A percentile compares a stretch with the other conserved stretches of the same genome.
Evolutionary conservation across 2,329 filamentous ascomycete genomes (phyloP).

Genomic region (Aspergillus brunneoviolaceus): DNA sequence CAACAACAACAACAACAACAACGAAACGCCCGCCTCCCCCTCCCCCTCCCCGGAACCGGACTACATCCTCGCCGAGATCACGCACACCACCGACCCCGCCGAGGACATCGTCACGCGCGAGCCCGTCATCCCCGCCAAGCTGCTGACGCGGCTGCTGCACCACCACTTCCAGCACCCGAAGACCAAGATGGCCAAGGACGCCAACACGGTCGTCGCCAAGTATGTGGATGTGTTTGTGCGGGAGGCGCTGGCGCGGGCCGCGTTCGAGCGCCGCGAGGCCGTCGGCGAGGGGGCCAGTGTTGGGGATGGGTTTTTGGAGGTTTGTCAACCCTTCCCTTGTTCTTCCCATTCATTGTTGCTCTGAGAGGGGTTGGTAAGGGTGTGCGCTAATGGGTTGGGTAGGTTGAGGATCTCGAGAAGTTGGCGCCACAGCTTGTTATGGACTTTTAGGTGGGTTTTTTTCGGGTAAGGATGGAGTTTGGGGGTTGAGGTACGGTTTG

Average conservation of each 20-base stretch:
- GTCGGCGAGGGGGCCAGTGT: constrained; percentile 35
- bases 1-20: constrained; percentile 4
- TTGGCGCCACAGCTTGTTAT: constrained; percentile 79
- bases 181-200: constrained; percentile 73
- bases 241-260: constrained; percentile 79
- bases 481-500: neutral
- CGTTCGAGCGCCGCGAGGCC: constrained; percentile 62
- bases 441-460: constrained; percentile 62
- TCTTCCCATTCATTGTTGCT: too few relatives aligned
- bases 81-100: constrained; percentile 20
- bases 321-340: constrained; percentile 41
- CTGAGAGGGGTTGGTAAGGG: neutral
- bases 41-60: constrained; percentile 31
- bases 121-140: constrained; percentile 64
- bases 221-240: constrained; percentile 91
- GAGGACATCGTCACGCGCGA: constrained; percentile 36
- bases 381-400: constrained; percentile 34
- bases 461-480: neutral
- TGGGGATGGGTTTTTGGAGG: constrained; percentile 68
- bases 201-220: constrained; percentile 72
- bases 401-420: constrained; percentile 89
- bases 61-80: constrained; percentile 49
- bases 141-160: constrained; percentile 75
- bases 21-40: constrained; percentile 8
- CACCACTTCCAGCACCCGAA: constrained; percentile 71